A percentile compares a stretch with the other conserved stretches of the same genome.
Conservation (phyloP, 108 stramenopile genomes). For the Cyclotella kingstonii region DNA sequence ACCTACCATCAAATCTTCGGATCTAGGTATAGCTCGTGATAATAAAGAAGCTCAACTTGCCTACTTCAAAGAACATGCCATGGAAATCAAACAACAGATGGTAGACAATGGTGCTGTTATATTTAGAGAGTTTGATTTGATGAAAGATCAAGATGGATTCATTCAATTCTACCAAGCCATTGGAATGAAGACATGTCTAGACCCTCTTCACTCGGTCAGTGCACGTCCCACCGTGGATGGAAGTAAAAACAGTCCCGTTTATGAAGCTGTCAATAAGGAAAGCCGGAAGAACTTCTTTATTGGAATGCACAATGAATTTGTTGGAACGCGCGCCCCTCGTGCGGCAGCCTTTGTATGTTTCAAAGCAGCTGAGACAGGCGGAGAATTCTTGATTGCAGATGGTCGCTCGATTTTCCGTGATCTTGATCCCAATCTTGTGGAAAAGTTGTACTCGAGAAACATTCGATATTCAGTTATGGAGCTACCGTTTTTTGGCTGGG, state of each 20-base stretch:
- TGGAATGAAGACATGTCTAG: conserved; percentile 82
- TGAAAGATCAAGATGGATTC: conserved; percentile 62
- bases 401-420: conserved; percentile 81
- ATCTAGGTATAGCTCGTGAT: conserved; percentile 49
- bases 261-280: conserved; percentile 92
- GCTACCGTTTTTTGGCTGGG: conserved; percentile 87
- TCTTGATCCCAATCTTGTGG: conserved; percentile 63
- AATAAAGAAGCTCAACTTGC: conserved; percentile 58
- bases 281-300: conserved; percentile 90
- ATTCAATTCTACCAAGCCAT: conserved; percentile 33
- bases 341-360: conserved; percentile 91
- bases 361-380: conserved; percentile 86
- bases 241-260: conserved; percentile 73
- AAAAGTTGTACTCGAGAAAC: conserved; percentile 71
- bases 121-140: conserved; percentile 81
- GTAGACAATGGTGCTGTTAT: conserved; percentile 71
- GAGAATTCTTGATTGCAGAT: conserved; percentile 89
- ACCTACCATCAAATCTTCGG: conserved; percentile 52
- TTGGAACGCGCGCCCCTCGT: conserved; percentile 85
- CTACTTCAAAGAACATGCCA: conserved; percentile 65
- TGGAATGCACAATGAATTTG: conserved; percentile 94
- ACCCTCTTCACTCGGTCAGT: conserved; percentile 82
- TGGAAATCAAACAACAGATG: conserved; percentile 72
- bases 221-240: conserved; percentile 88
- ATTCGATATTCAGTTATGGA: conserved; percentile 91